These are phyloP conservation scores for Serendipita vermifera DNA, from an alignment of 768 basidiomycete genomes.

Conservation along the genomic window DNA sequence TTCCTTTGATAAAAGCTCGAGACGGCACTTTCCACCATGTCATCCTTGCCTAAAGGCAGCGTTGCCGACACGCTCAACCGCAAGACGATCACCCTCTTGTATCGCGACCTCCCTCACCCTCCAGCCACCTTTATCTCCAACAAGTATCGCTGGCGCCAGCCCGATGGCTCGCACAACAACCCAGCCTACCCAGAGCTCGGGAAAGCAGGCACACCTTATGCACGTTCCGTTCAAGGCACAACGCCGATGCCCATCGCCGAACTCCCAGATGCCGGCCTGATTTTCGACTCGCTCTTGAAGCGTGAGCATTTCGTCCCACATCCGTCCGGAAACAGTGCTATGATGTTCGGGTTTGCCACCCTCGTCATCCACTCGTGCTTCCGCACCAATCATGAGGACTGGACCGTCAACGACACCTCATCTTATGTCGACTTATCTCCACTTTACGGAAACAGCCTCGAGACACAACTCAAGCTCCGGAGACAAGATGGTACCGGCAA, in stretches of 20 bases:
- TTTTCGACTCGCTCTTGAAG: conserved; percentile 29
- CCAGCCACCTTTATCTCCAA: conserved; percentile 54
- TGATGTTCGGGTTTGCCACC: conserved; percentile 48
- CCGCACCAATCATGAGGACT: conserved; percentile 33
- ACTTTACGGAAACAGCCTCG: conserved; percentile 39
- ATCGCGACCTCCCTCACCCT: conserved; percentile 72
- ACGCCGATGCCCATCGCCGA: conserved; percentile 28
- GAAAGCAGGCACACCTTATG: conserved; percentile 48
- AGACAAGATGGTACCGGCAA: conserved; percentile 41
- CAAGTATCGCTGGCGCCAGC: conserved; percentile 42
- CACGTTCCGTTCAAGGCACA: conserved; percentile 37
- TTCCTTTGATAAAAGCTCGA: conserved; percentile 20
- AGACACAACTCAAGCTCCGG: conserved; percentile 19
- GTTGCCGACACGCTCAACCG: conserved; percentile 19
- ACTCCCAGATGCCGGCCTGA: conserved; percentile 36
- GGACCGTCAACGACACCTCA: conserved; percentile 38
- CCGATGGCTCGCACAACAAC: conserved; percentile 52
- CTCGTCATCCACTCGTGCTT: conserved; percentile 57
- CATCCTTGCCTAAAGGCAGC: conserved; percentile 12
- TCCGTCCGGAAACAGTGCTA: conserved; percentile 24
- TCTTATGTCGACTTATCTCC: conserved; percentile 46
- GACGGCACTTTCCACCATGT: conserved; percentile 14
- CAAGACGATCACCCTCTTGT: conserved; percentile 20
- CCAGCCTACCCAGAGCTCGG: conserved; percentile 42
- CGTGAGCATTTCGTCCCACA: conserved; percentile 27